These are phyloP conservation scores for Jatropha podagrica DNA, from an alignment of 441 rosid genomes.

Conservation along the genomic window DNA sequence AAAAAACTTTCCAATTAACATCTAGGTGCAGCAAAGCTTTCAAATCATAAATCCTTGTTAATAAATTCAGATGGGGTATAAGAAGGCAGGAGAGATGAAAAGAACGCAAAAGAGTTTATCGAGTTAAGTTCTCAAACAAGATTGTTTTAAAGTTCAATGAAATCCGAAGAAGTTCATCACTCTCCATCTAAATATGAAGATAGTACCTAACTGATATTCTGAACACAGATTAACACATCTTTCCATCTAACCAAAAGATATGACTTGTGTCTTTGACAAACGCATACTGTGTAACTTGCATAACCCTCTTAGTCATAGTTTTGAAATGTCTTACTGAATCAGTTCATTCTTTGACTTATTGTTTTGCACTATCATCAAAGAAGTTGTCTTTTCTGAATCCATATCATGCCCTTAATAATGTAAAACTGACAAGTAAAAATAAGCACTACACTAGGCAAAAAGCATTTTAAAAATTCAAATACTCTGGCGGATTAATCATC, in stretches of 20 bases:
- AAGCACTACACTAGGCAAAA: not conserved
- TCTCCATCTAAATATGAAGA: not conserved
- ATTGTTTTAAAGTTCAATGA: not conserved
- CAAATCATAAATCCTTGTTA: no score
- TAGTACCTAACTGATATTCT: not conserved
- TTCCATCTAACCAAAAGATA: not conserved
- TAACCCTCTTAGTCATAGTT: not conserved
- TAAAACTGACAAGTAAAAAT: not conserved
- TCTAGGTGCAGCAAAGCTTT: not conserved
- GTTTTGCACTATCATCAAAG: not conserved
- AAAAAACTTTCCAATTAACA: not conserved
- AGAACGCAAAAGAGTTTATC: not conserved
- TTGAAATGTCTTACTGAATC: not conserved
- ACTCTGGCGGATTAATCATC: not conserved
- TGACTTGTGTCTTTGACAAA: not conserved
- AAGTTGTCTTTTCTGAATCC: not conserved
- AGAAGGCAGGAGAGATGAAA: not conserved
- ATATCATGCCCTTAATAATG: not conserved
- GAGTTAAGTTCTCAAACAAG: conserved; percentile 1
- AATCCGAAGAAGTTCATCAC: not conserved
- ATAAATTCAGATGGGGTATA: not conserved
- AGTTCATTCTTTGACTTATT: not conserved
- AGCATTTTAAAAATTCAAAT: not conserved
- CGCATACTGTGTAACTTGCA: not conserved
- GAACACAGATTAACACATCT: not conserved